phyloP scores from a whole-genome alignment of 805 yeast species.

The Myxozyma kluyveri region DNA sequence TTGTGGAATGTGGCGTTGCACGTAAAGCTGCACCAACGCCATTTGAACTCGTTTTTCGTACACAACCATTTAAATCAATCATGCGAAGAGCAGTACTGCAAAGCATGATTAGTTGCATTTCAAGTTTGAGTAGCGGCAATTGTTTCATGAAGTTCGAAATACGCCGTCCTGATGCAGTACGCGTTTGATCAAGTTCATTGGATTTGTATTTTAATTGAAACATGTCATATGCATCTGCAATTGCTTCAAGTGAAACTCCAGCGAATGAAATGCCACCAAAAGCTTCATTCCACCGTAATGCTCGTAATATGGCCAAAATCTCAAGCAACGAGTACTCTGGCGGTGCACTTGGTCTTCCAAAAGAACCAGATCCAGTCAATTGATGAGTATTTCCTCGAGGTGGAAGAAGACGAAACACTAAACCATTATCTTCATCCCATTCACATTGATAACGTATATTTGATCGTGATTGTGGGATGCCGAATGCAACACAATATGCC shows the following conservation, averaged over 20 bases:
- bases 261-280: conserved; percentile 31
- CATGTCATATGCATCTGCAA: conserved; percentile 21
- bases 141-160: conserved; percentile 25
- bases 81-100: conserved; percentile 26
- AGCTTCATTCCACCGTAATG: conserved; percentile 32
- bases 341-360: background rate
- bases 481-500: conserved; percentile 33
- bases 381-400: conserved; percentile 3
- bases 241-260: conserved; percentile 18
- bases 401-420: conserved; percentile 26
- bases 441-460: conserved; percentile 20
- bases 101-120: conserved; percentile 28
- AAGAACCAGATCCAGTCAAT: background rate
- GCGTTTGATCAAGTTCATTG: conserved; percentile 28
- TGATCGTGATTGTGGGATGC: conserved; percentile 20
- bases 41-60: conserved; percentile 7
- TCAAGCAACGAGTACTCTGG: conserved; percentile 24
- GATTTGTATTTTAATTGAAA: conserved; percentile 9
- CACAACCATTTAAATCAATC: conserved; percentile 22
- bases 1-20: too few relatives aligned
- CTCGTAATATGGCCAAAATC: conserved; percentile 28
- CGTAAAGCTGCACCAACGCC: too few relatives aligned
- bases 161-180: conserved; percentile 26
- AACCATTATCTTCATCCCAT: conserved; percentile 26
- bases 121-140: conserved; percentile 23